Evolutionary conservation across 1,284 basidiomycete species (phyloP).

Genomic region (Pseudozyma flocculosa): DNA sequence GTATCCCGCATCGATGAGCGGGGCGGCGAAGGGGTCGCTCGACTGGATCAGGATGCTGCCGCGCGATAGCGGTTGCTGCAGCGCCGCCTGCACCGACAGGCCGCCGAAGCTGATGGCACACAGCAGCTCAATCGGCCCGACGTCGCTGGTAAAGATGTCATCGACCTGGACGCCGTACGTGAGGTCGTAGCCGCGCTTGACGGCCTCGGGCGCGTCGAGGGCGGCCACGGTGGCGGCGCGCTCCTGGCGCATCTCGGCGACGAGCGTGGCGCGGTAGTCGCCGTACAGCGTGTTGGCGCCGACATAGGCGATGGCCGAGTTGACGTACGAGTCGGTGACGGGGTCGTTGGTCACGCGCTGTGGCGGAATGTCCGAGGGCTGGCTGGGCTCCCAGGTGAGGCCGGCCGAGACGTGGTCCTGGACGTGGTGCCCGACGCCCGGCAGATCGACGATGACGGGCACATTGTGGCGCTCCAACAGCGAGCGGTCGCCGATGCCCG

Average conservation of each 20-base stretch:
- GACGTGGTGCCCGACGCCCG: conserved; percentile 74
- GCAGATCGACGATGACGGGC: conserved; percentile 62
- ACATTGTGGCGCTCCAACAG: conserved; percentile 65
- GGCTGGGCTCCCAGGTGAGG: conserved; percentile 63
- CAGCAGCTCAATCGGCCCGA: conserved; percentile 46
- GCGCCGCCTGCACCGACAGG: conserved; percentile 65
- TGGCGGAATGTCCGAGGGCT: conserved; percentile 54
- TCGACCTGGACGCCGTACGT: conserved; percentile 65
- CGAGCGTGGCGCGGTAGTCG: conserved; percentile 41
- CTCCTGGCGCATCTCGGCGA: conserved; percentile 14
- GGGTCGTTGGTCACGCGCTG: conserved; percentile 47
- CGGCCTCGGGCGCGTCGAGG: conserved; percentile 64
- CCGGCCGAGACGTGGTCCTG: conserved; percentile 65
- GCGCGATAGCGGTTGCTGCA: conserved; percentile 68
- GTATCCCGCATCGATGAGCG: conserved; percentile 69
- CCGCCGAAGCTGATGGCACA: conserved; percentile 32
- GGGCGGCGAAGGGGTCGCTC: conserved; percentile 64
- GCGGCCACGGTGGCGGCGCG: conserved; percentile 55
- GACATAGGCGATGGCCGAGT: conserved; percentile 69
- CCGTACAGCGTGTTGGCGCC: conserved; percentile 65
- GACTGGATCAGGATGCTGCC: conserved; percentile 63
- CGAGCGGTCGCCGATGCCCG: conserved; percentile 67
- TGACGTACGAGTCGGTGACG: conserved; percentile 67
- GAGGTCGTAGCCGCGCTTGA: conserved; percentile 67
- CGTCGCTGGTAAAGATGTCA: conserved; percentile 54